Evolutionary conservation across 208 protist genomes (phyloP), one percentile per base, ranked within the genome.

Genomic region (Trypanosoma avium): DNA sequence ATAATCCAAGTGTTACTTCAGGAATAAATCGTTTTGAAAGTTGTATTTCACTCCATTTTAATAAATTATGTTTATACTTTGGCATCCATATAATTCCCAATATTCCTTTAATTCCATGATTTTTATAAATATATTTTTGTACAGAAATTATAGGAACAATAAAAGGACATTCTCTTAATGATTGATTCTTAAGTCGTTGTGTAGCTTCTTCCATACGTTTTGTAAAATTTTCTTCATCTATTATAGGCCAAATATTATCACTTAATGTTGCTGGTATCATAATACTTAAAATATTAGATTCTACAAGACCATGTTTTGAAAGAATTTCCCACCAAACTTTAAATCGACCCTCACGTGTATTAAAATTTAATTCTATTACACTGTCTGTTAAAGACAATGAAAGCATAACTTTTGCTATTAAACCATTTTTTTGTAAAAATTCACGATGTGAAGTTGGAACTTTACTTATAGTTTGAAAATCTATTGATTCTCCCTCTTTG

Each of bases 71-170:
- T 21, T 47, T 21, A 67, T 85, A 93, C 22, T 45, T 55, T 15
- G 87, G 87, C 83, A 93, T 90, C 82, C 83, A 93, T 22, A 84
- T 47, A 32, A 90, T 76, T 40, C 78, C 67, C 27, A 93, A 38
- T 22, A 40, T 63, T 15, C 75, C 72, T 4, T 60, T 54, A 12
- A 81, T 33, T 10, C 45, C 73, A 17, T 47, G 33, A 26, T 70
- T 57, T 35, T 79, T 77, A 36, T 82, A 64, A 4, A 68, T 35
- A 33, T 71, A 75, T 33, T 77, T 50, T 43, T 88, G 46, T 9
- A 88, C 24, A 6, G 55, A 67, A 17, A 88, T 50, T n/a, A 88
- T 48, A 3, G 87, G 83, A 0, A 81, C 75, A 54, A 84, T 81
- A 59, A 66, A 83, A 17, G 36, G 63, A 35, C 70, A 87, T 8